phyloP scores from a whole-genome alignment of 106 monocot species.

The Ottelia alismoides region DNA sequence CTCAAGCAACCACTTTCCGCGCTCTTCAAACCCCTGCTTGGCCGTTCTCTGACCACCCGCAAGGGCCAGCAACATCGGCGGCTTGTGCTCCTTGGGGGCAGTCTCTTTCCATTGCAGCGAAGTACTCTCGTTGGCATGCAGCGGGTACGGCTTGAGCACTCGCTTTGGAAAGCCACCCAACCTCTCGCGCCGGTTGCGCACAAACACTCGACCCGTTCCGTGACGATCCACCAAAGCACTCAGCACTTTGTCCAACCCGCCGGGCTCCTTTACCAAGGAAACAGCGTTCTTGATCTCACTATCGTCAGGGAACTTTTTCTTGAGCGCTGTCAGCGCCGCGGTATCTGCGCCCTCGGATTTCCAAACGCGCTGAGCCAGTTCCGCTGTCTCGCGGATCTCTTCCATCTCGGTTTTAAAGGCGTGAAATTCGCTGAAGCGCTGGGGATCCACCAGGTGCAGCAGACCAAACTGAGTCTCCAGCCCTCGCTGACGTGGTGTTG shows the following conservation, averaged over 20 bases:
- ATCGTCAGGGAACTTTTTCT: background rate
- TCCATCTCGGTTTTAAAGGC: background rate
- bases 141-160: background rate
- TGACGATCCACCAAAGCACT: background rate
- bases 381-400: background rate
- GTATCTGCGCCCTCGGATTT: background rate
- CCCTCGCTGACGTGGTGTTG: background rate
- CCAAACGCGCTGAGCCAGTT: background rate
- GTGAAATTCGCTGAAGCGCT: background rate
- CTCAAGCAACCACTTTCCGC: background rate
- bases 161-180: background rate
- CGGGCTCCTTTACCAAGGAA: no score
- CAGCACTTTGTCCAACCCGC: background rate
- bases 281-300: background rate
- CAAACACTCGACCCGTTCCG: background rate
- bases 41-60: background rate
- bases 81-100: no score
- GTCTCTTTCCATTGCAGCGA: no score
- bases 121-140: background rate
- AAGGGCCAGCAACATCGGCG: no score
- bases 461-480: background rate
- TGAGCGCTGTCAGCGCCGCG: background rate
- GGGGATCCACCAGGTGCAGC: background rate
- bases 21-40: background rate
- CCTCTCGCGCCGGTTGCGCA: background rate